These are phyloP conservation scores for Myxozyma lipomycoides DNA, from an alignment of 805 yeast genomes.

Conservation along the genomic window DNA sequence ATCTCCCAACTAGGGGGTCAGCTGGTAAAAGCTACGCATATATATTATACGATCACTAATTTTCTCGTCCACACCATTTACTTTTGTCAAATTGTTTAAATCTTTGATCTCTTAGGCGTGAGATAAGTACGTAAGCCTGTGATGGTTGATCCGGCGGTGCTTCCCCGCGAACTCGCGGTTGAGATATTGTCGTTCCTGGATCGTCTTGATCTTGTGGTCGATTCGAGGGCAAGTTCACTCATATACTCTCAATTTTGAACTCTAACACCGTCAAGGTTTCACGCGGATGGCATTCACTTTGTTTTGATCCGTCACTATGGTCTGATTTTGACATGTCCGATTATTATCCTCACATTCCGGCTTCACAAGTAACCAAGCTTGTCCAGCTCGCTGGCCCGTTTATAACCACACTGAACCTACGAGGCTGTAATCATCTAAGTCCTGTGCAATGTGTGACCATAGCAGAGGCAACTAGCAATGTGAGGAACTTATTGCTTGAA, in stretches of 20 bases:
- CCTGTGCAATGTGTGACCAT: conserved; percentile 6
- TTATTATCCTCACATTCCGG: conserved; percentile 7
- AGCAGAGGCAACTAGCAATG: conserved; percentile 6
- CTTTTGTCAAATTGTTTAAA: too few relatives aligned
- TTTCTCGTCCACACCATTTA: too few relatives aligned
- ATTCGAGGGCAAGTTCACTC: conserved; percentile 5
- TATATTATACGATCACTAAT: too few relatives aligned
- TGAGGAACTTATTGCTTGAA: conserved; percentile 15
- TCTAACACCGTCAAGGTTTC: neutral
- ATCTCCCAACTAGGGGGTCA: too few relatives aligned
- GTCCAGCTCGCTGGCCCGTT: conserved; percentile 9
- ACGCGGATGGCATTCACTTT: conserved; percentile 11
- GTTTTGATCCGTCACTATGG: conserved; percentile 25
- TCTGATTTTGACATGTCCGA: conserved; percentile 8
- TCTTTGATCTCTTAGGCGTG: too few relatives aligned
- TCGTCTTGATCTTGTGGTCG: neutral
- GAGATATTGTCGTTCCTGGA: conserved; percentile 4
- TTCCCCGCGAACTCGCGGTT: conserved; percentile 16
- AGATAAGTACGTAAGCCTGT: too few relatives aligned
- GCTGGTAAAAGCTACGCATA: too few relatives aligned
- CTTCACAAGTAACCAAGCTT: conserved; percentile 7
- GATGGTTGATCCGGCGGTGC: conserved; percentile 2
- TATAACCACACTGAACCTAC: conserved; percentile 13
- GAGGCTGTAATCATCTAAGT: conserved; percentile 17
- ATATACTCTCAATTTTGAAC: too few relatives aligned